These are phyloP conservation scores for Hamamelis virginiana DNA, from an alignment of 164 flowering plant species.

Conservation along the genomic window DNA sequence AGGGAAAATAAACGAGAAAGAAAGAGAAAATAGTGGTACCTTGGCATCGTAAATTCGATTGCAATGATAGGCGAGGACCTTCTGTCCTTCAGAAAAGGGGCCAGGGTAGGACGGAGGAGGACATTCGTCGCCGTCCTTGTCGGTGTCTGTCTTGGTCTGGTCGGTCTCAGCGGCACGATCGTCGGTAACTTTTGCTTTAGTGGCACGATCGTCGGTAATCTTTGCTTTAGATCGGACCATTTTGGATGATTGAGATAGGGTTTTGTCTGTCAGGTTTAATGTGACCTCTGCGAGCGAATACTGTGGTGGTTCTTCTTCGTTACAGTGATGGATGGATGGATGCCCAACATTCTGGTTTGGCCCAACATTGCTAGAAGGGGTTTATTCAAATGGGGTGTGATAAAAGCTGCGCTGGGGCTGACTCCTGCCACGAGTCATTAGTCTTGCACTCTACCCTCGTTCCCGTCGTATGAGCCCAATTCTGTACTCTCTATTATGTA, in stretches of 20 bases:
- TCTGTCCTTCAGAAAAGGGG: constrained; percentile 31
- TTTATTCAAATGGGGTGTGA: no score
- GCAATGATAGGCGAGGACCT: constrained; percentile 43
- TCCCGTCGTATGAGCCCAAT: no score
- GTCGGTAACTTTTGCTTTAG: no score
- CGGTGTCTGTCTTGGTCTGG: constrained; percentile 18
- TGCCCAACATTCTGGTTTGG: no score
- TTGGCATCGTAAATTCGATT: constrained; percentile 37
- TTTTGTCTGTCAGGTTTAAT: not conserved
- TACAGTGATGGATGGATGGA: no score
- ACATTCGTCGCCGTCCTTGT: constrained; percentile 17
- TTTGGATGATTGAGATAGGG: not conserved
- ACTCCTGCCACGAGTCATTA: no score
- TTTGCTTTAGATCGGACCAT: constrained; percentile 20
- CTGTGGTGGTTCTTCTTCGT: not conserved
- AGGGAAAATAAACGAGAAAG: not conserved
- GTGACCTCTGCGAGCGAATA: no score
- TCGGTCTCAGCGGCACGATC: no score
- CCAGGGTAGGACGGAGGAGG: constrained; percentile 10
- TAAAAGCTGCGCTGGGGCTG: no score
- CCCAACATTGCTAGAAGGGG: no score
- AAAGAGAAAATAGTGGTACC: constrained; percentile 21
- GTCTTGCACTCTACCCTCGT: no score
- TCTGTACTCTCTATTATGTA: no score
- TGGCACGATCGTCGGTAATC: constrained; percentile 20